Percentiles rank a stretch among this genome's conserved stretches.
phyloP scores from a whole-genome alignment of 768 basidiomycete species.

The Kwoniella bestiolae region DNA sequence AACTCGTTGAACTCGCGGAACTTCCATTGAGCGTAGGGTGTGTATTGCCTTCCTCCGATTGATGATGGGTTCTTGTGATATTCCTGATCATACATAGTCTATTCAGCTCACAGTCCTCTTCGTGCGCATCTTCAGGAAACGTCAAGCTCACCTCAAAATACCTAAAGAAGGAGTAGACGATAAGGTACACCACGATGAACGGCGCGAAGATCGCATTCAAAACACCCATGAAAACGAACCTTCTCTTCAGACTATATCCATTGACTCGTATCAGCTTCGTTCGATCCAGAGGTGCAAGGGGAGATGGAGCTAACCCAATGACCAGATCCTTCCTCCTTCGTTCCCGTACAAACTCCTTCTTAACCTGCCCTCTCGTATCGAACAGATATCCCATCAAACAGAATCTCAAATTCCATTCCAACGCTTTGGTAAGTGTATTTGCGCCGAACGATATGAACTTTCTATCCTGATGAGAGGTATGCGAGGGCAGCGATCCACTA shows the following conservation, averaged over 20 bases:
- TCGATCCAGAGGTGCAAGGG: not conserved
- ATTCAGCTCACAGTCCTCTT: not conserved
- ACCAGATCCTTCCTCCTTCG: slow-evolving; percentile 77
- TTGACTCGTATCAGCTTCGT: not conserved
- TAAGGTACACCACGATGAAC: slow-evolving; percentile 91
- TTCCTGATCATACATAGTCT: slow-evolving; percentile 66
- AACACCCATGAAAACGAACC: slow-evolving; percentile 96
- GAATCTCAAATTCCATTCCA: slow-evolving; percentile 97
- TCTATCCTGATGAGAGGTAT: slow-evolving; percentile 61
- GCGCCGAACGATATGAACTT: slow-evolving; percentile 63
- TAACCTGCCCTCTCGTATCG: slow-evolving; percentile 82
- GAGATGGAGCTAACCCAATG: slow-evolving; percentile 68
- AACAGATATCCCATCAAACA: slow-evolving; percentile 96
- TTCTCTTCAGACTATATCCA: slow-evolving; percentile 68
- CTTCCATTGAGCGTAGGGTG: slow-evolving; percentile 95
- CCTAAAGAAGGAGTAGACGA: slow-evolving; percentile 99
- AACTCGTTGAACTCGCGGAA: slow-evolving; percentile 99
- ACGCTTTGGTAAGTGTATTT: slow-evolving; percentile 78
- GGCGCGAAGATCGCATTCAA: slow-evolving; percentile 94
- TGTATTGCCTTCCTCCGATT: slow-evolving; percentile 89
- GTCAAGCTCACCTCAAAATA: slow-evolving; percentile 84
- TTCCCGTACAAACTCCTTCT: slow-evolving; percentile 87
- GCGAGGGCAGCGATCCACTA: slow-evolving; percentile 10
- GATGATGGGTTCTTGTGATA: slow-evolving; percentile 98
- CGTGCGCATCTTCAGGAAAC: not conserved